These are phyloP conservation scores for Allium fistulosum DNA, from an alignment of 106 monocot species.

Conservation along the genomic window DNA sequence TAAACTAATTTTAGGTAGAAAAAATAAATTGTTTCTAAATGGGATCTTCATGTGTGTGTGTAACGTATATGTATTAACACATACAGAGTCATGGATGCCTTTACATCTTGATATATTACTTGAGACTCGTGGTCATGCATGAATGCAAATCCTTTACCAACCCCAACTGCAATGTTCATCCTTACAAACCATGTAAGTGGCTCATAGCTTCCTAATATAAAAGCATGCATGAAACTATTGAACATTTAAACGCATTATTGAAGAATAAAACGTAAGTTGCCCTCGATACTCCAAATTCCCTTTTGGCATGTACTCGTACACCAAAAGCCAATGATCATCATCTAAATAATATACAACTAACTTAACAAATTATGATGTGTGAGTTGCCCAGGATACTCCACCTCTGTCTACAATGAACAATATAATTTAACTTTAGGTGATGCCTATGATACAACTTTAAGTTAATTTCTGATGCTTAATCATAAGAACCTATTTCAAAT, in stretches of 20 bases:
- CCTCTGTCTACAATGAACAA: constrained; percentile 61
- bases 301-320: constrained; percentile 86
- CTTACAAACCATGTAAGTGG: constrained; percentile 73
- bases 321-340: constrained; percentile 71
- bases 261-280: too few species aligned
- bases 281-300: constrained; percentile 95
- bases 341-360: constrained; percentile 85
- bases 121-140: constrained; percentile 72
- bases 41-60: too few species aligned
- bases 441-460: too few species aligned
- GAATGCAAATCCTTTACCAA: constrained; percentile 77
- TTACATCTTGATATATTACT: constrained; percentile 91
- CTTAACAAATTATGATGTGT: constrained; percentile 84
- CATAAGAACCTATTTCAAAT: too few species aligned
- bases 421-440: too few species aligned
- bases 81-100: constrained; percentile 84
- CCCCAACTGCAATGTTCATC: constrained; percentile 74
- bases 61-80: neutral
- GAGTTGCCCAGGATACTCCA: constrained; percentile 80
- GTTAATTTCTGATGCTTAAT: too few species aligned
- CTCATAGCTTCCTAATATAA: constrained; percentile 42
- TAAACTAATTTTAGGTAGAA: too few species aligned
- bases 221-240: too few species aligned
- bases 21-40: too few species aligned
- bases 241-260: too few species aligned